phyloP scores from a whole-genome alignment of 352 stramenopile species.

The Plasmopara muralis region DNA sequence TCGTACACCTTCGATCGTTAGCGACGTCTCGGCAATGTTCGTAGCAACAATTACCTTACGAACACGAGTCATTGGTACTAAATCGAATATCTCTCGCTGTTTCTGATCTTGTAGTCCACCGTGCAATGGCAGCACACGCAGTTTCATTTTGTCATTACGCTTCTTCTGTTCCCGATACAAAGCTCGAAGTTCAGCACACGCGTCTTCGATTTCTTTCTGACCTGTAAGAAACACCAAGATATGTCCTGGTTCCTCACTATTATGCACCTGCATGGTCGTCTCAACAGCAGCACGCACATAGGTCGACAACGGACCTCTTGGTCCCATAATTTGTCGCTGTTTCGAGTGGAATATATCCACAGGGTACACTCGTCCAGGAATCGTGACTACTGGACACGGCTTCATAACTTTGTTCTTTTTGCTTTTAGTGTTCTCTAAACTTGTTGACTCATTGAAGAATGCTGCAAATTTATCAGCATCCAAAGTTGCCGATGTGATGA shows the following conservation, averaged over 20 bases:
- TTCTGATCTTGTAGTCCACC: slow-evolving; percentile 88
- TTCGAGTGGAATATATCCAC: slow-evolving; percentile 93
- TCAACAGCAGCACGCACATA: slow-evolving; percentile 68
- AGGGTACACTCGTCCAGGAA: slow-evolving; percentile 89
- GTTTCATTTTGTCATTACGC: slow-evolving; percentile 25
- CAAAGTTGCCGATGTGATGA: slow-evolving; percentile 92
- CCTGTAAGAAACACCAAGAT: slow-evolving; percentile 95
- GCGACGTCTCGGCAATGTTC: slow-evolving; percentile 95
- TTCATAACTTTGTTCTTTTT: slow-evolving; percentile 17
- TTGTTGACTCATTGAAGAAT: slow-evolving; percentile 63
- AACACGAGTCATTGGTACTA: slow-evolving; percentile 58
- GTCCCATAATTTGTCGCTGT: slow-evolving; percentile 69
- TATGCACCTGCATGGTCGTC: slow-evolving; percentile 74
- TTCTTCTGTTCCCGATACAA: slow-evolving; percentile 22
- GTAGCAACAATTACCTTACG: slow-evolving; percentile 88
- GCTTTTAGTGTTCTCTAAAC: not conserved
- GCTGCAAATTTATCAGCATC: slow-evolving; percentile 78
- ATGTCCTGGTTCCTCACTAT: slow-evolving; percentile 60
- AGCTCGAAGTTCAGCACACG: slow-evolving; percentile 77
- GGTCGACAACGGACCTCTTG: slow-evolving; percentile 44
- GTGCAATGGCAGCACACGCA: slow-evolving; percentile 91
- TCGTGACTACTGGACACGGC: slow-evolving; percentile 74
- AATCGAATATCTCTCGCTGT: slow-evolving; percentile 93
- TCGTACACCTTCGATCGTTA: slow-evolving; percentile 96
- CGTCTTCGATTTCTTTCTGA: slow-evolving; percentile 90